Evolutionary conservation across 2,329 filamentous ascomycete genomes (phyloP).

Genomic region (Neurospora crassa): DNA sequence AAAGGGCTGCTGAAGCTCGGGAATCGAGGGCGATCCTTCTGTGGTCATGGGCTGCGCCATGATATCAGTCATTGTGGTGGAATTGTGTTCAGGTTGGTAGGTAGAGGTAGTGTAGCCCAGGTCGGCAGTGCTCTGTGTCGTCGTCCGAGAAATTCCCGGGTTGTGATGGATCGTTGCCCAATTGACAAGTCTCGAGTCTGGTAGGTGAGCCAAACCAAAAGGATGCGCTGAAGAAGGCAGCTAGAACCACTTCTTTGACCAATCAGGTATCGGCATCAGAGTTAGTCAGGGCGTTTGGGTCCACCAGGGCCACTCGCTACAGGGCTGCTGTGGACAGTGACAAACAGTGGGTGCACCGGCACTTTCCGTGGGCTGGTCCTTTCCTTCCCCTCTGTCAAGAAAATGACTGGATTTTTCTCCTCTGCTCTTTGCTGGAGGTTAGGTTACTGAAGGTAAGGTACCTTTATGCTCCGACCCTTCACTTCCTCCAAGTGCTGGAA

Average conservation of each 20-base stretch:
- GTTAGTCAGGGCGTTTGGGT: neutral
- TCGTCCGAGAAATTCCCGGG: neutral
- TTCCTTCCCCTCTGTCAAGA: neutral
- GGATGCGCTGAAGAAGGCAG: neutral
- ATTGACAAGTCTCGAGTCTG: neutral
- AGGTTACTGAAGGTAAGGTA: neutral
- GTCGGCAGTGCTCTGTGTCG: neutral
- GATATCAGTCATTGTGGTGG: slow-evolving; percentile 26
- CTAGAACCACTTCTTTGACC: neutral
- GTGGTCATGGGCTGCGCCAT: slow-evolving; percentile 24
- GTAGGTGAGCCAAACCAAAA: neutral
- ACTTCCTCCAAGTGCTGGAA: neutral
- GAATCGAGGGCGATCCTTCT: slow-evolving; percentile 5
- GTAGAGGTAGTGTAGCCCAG: neutral
- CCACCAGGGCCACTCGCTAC: neutral
- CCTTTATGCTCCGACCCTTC: neutral
- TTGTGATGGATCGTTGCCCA: neutral
- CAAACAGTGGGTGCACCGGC: neutral
- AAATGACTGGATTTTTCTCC: neutral
- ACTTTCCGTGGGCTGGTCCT: neutral
- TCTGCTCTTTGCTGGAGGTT: neutral
- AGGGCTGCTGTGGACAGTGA: neutral
- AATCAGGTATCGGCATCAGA: neutral
- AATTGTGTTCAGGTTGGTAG: neutral
- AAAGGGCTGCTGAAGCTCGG: slow-evolving; percentile 27